A percentile compares a stretch with the other conserved stretches of the same genome.
Evolutionary conservation across 495 filamentous ascomycete genomes (phyloP).

Genomic region (Recurvomyces mirabilis): DNA sequence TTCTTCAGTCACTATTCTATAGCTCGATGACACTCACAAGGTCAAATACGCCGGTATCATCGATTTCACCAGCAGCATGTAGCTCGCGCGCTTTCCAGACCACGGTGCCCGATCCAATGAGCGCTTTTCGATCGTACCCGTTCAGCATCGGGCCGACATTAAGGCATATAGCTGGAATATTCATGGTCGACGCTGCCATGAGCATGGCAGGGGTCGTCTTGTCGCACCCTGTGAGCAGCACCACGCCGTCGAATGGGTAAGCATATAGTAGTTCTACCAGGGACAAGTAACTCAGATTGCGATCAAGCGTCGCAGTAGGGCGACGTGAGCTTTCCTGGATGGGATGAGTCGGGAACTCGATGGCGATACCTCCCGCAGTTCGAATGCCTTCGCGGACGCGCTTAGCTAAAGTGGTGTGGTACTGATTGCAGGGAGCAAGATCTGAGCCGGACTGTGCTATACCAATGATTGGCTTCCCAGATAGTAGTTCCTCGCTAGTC

Average conservation of each 20-base stretch:
- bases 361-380: constrained; percentile 42
- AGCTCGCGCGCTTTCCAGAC: constrained; percentile 44
- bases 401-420: constrained; percentile 43
- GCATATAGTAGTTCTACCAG: constrained; percentile 42
- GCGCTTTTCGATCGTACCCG: constrained; percentile 35
- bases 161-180: constrained; percentile 45
- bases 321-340: constrained; percentile 43
- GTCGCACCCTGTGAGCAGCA: constrained; percentile 47
- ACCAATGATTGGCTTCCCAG: constrained; percentile 46
- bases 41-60: constrained; percentile 38
- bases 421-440: constrained; percentile 42
- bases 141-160: constrained; percentile 49
- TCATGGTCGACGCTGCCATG: constrained; percentile 49
- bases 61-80: constrained; percentile 42
- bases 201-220: constrained; percentile 46
- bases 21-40: no score
- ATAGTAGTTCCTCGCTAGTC: constrained; percentile 43
- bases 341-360: constrained; percentile 47
- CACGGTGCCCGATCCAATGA: constrained; percentile 39
- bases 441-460: constrained; percentile 48
- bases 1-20: no score
- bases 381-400: constrained; percentile 45
- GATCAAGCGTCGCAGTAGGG: constrained; percentile 43
- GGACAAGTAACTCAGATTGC: constrained; percentile 42
- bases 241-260: constrained; percentile 45